Base-by-base conservation (phyloP, 73 alveolate species). In the Paramecium biaurelia region DNA sequence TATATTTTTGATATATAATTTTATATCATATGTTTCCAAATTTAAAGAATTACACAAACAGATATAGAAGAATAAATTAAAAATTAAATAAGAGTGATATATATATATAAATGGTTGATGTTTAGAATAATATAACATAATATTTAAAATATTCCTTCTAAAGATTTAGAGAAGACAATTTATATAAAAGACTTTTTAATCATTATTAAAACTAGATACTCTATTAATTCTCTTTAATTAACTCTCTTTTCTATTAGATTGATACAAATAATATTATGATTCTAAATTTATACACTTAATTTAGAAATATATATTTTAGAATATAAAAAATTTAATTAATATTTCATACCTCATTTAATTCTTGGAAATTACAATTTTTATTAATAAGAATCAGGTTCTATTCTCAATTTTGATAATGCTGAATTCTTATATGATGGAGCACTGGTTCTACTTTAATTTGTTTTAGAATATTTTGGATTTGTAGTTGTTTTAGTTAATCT, bases 291-390 rank as follows among this genome's bases (percentile, higher is more conserved):
- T 38, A 7, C 11, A 37, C 45, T 37, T 4, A 37, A 37, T 37
- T 6, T 4, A 37, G 45, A 32, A 32, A 37, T 37, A 37, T 37
- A 37, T 47, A 15, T 47, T 47, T 47, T 12, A 47, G 23, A 15
- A 47, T 47, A 47, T 47, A 47, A 53, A 42, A 53, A 53, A 53
- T 53, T 18, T 53, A 53, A 18, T 53, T 18, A 18, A 53, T 53
- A 53, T 67, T 67, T 49, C 21, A 30, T 67, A 30, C 24, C 20
- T 74, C 87, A 74, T 74, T 74, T 74, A 6, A 74, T 74, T 74
- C 87, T 74, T 74, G 87, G 87, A 74, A 74, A 74, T 35, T 74
- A 34, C 9, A 74, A 74, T 74, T 35, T 35, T 21, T 74, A 30
- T 35, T 35, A 11, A 20, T 74, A 35, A n/a, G 28, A 4, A 53